phyloP scores from a whole-genome alignment of 768 basidiomycete species.

The Leccinum ochraceum region DNA sequence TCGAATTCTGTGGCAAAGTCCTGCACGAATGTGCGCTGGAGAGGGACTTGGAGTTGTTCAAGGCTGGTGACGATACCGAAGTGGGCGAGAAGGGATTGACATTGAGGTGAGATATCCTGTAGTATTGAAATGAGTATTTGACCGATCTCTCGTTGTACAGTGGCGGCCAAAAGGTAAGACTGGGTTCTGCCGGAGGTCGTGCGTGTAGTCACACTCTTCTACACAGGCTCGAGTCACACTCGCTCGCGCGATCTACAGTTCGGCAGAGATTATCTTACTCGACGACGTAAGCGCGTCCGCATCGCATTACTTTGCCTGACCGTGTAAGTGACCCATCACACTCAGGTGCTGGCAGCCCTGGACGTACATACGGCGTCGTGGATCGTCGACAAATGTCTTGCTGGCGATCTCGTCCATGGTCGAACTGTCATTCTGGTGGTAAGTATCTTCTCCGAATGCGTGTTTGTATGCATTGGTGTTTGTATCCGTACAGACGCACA shows the following conservation, averaged over 20 bases:
- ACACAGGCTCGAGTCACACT: conserved; percentile 4
- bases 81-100: conserved; percentile 6
- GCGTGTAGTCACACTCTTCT: not conserved
- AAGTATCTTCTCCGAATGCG: not conserved
- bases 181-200: too few relatives aligned
- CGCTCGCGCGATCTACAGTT: conserved; percentile 5
- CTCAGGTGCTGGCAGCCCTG: conserved; percentile 1
- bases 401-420: not conserved
- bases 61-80: conserved; percentile 3
- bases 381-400: conserved; percentile 3
- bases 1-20: not conserved
- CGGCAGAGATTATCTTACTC: conserved; percentile 1
- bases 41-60: not conserved
- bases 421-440: conserved; percentile 8
- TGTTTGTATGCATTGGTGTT: not conserved
- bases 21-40: conserved; percentile 3
- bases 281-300: too few relatives aligned
- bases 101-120: not conserved
- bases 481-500: not conserved
- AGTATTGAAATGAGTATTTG: not conserved
- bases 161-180: conserved; percentile 3
- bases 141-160: not conserved
- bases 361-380: conserved; percentile 5
- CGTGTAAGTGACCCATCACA: not conserved
- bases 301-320: not conserved